Percentiles rank a stretch among this genome's conserved stretches.
These are phyloP conservation scores for Cyclostephanos tholiformis DNA, from an alignment of 108 stramenopile species.

Conservation along the genomic window DNA sequence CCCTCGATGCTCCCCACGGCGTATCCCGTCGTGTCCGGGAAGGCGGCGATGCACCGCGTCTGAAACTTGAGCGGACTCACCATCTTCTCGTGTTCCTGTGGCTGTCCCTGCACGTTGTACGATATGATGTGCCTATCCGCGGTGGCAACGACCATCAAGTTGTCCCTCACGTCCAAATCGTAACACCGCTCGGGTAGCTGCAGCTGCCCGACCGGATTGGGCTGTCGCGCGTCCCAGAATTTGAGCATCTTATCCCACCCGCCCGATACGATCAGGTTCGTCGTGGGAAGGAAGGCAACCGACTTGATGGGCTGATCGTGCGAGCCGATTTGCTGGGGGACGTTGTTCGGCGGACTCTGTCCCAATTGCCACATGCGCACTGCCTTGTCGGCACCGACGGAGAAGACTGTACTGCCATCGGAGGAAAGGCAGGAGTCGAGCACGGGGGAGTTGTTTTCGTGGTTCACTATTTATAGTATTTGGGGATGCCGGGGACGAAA, in stretches of 20 bases:
- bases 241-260: constrained; percentile 83
- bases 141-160: constrained; percentile 83
- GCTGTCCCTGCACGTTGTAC: constrained; percentile 80
- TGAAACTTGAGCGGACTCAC: constrained; percentile 92
- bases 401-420: constrained; percentile 83
- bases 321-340: constrained; percentile 83
- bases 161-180: constrained; percentile 82
- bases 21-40: constrained; percentile 90
- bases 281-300: constrained; percentile 65
- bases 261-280: constrained; percentile 80
- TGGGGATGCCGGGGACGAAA: neutral
- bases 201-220: constrained; percentile 74
- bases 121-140: constrained; percentile 78
- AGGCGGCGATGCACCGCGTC: constrained; percentile 81
- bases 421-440: constrained; percentile 71
- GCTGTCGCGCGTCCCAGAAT: constrained; percentile 89
- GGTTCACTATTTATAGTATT: constrained; percentile 58
- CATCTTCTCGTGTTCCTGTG: constrained; percentile 69
- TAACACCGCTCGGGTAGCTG: constrained; percentile 87
- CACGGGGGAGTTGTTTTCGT: constrained; percentile 68
- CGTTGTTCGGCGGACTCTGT: constrained; percentile 61
- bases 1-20: constrained; percentile 97
- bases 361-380: constrained; percentile 90
- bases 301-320: constrained; percentile 84
- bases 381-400: constrained; percentile 79